These are phyloP conservation scores for Gentiana dahurica DNA, from an alignment of 257 asterid genomes.

Conservation along the genomic window DNA sequence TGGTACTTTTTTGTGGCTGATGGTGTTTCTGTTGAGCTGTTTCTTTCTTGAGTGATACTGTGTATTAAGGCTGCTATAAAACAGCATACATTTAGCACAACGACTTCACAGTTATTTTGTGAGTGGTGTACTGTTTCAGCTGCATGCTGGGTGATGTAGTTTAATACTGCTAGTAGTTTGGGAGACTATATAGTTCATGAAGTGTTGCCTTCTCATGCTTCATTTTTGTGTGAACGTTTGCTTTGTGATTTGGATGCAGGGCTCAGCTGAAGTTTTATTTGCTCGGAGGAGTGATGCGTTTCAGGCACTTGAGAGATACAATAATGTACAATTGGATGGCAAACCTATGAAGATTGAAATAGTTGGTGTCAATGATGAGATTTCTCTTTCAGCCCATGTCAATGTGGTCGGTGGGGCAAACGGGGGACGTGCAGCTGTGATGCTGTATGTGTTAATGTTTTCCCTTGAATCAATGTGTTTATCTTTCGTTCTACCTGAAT, in stretches of 20 bases:
- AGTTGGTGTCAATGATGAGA: conserved; percentile 37
- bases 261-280: conserved; percentile 78
- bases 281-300: conserved; percentile 76
- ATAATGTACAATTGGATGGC: conserved; percentile 84
- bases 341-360: conserved; percentile 84
- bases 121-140: too few species aligned
- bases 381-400: conserved; percentile 56
- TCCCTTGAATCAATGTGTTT: not conserved
- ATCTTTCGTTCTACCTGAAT: not conserved
- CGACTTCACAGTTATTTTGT: too few species aligned
- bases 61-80: too few species aligned
- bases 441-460: conserved; percentile 30
- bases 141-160: too few species aligned
- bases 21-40: too few species aligned
- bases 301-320: conserved; percentile 65
- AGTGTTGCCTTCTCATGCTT: too few species aligned
- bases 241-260: conserved; percentile 25
- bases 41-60: too few species aligned
- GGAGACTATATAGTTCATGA: too few species aligned
- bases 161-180: too few species aligned
- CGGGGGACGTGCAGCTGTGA: conserved; percentile 62
- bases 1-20: too few species aligned
- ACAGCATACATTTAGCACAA: too few species aligned
- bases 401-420: conserved; percentile 58
- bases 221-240: too few species aligned